Evolutionary conservation across 352 stramenopile species (phyloP), one percentile per base, ranked within the genome.

Genomic region (Phytophthora ohioensis): DNA sequence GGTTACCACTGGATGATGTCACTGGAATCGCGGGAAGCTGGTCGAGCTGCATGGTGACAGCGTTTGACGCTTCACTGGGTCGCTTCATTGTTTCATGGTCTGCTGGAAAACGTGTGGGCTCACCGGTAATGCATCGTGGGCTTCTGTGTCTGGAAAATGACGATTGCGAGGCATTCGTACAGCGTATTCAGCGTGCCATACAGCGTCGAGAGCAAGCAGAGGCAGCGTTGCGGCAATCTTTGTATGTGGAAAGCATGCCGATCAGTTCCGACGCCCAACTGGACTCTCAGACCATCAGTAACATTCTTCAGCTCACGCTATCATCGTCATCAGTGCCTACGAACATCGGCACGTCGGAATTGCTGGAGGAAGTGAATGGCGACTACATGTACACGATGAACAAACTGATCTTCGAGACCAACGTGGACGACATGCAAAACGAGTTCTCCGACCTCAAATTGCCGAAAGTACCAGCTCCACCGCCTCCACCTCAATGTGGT

Each of bases 371-470:
- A 78, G 91, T 98, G 34, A 97, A 96, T 68, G 71, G 82, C 4
- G 89, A 97, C 63, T 98, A 98, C 75, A 93, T 96, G 78, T 82
- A 92, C 35, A 91, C 92, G 27, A 98, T 98, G 92, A 99, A 99
- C 88, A 86, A 91, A 35, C 70, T 99, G 15, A 85, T 98, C 6
- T 93, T 98, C 21, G 85, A 93, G 46, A 85, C 84, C 7, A 94
- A 90, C 27, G 53, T 84, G n/a, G 64, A 80, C 36, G 87, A 95
- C 42, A 46, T 92, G n/a, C 57, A 70, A 27, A 35, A 31, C n/a
- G 87, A 92, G 43, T 91, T 93, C 51, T 69, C 71, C 0, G 79
- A 90, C 36, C 64, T 95, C 3, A 72, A 63, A 34, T 55, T 94
- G 6, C 81, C 85, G 1, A 48, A 77, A 45, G 46, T 59, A 57